A percentile compares a stretch with the other conserved stretches of the same genome.
Conservation (phyloP, 176 grass and related monocot species). For the Oryza glumipatula region DNA sequence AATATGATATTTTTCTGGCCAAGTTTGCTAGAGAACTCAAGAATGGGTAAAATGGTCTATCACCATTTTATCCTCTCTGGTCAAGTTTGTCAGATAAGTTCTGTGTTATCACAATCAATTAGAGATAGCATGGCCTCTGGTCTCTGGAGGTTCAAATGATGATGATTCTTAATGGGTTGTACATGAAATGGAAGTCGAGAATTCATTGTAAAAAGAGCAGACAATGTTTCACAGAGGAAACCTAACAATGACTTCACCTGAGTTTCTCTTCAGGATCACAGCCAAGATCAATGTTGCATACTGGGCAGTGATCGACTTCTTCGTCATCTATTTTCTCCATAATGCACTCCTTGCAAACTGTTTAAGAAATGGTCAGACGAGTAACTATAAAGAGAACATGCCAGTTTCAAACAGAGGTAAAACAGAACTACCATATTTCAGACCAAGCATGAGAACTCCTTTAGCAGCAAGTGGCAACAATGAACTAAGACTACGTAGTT, state of each 20-base stretch:
- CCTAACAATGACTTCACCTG: constrained; percentile 45
- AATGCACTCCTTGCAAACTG: constrained; percentile 96
- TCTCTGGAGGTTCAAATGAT: background rate
- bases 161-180: background rate
- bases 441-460: constrained; percentile 6
- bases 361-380: constrained; percentile 29
- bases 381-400: constrained; percentile 27
- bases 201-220: background rate
- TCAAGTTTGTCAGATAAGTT: background rate
- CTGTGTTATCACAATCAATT: background rate
- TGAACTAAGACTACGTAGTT: constrained; percentile 10
- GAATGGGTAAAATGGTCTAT: background rate
- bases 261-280: constrained; percentile 84
- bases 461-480: background rate
- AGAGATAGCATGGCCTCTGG: background rate
- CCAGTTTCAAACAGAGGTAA: constrained; percentile 8
- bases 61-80: background rate
- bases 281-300: constrained; percentile 78
- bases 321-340: constrained; percentile 82
- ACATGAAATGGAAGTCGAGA: constrained; percentile 1
- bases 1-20: background rate
- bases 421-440: constrained; percentile 14
- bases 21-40: background rate
- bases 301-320: constrained; percentile 71
- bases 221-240: constrained; percentile 9